Percentiles rank a stretch among this genome's conserved stretches.
These are phyloP conservation scores for Lichtheimia hyalospora DNA, from an alignment of 371 early-diverging fungal species.

Conservation along the genomic window DNA sequence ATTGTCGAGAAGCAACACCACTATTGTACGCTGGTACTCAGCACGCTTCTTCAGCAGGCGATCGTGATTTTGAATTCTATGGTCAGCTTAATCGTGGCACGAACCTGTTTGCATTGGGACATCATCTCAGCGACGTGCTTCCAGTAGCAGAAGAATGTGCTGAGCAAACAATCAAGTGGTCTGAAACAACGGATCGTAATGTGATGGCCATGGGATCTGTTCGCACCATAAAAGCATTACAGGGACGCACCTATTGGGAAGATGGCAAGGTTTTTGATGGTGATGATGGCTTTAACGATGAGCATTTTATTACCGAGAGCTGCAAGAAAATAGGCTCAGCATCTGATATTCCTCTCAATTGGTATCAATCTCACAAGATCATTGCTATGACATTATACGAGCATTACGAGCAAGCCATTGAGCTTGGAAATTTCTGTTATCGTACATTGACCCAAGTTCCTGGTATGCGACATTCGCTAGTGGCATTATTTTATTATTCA, in stretches of 20 bases:
- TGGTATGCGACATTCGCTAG: slow-evolving; percentile 33
- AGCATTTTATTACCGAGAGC: slow-evolving; percentile 37
- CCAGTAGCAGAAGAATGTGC: slow-evolving; percentile 32
- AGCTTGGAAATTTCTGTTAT: slow-evolving; percentile 25
- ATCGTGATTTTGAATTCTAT: slow-evolving; percentile 40
- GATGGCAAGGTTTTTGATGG: slow-evolving; percentile 35
- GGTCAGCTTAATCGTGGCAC: no score
- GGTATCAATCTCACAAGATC: slow-evolving; percentile 41
- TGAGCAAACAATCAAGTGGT: slow-evolving; percentile 37
- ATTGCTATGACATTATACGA: slow-evolving; percentile 40
- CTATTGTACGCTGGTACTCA: background rate
- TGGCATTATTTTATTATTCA: slow-evolving; percentile 28
- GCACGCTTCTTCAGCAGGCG: slow-evolving; percentile 26
- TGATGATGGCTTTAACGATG: slow-evolving; percentile 45
- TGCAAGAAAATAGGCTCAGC: slow-evolving; percentile 18
- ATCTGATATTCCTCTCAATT: slow-evolving; percentile 27
- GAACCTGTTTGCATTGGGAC: background rate
- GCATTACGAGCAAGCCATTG: slow-evolving; percentile 36
- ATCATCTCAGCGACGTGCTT: slow-evolving; percentile 21
- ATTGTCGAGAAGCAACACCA: slow-evolving; percentile 19
- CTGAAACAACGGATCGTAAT: slow-evolving; percentile 28
- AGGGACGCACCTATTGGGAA: slow-evolving; percentile 31
- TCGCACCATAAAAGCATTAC: slow-evolving; percentile 36
- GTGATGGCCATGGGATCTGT: slow-evolving; percentile 36
- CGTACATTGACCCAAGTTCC: slow-evolving; percentile 29